These are phyloP conservation scores for Coniosporium apollinis DNA, from an alignment of 495 filamentous ascomycete genomes.

Conservation along the genomic window DNA sequence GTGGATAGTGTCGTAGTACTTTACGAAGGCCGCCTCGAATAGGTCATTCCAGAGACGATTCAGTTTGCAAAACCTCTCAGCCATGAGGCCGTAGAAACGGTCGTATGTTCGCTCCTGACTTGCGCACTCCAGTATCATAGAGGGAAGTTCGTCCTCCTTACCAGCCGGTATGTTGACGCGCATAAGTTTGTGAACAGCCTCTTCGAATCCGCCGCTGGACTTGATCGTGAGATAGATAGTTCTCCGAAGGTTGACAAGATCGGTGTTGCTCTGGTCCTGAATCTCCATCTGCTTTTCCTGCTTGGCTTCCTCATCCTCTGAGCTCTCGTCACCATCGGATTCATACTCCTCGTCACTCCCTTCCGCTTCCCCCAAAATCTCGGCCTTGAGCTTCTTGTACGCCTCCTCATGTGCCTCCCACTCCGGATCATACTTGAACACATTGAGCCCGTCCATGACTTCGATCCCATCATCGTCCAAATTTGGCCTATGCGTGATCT, in stretches of 20 bases:
- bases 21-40: slow-evolving; percentile 73
- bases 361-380: slow-evolving; percentile 85
- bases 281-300: slow-evolving; percentile 71
- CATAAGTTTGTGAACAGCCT: slow-evolving; percentile 71
- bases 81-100: slow-evolving; percentile 90
- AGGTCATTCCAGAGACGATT: slow-evolving; percentile 88
- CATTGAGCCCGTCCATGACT: slow-evolving; percentile 68
- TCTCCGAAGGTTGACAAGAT: slow-evolving; percentile 80
- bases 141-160: slow-evolving; percentile 74
- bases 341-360: slow-evolving; percentile 59
- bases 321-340: slow-evolving; percentile 52
- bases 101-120: slow-evolving; percentile 89
- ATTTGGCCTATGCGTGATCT: slow-evolving; percentile 72
- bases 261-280: slow-evolving; percentile 92
- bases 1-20: slow-evolving; percentile 95
- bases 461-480: slow-evolving; percentile 65
- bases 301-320: slow-evolving; percentile 63
- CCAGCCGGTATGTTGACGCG: slow-evolving; percentile 66
- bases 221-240: slow-evolving; percentile 97
- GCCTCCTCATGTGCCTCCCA: slow-evolving; percentile 84
- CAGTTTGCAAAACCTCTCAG: slow-evolving; percentile 86
- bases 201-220: slow-evolving; percentile 86
- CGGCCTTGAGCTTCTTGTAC: slow-evolving; percentile 75
- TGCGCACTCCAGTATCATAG: slow-evolving; percentile 94
- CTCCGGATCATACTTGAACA: slow-evolving; percentile 85